These are phyloP conservation scores for Ottelia alismoides DNA, from an alignment of 106 monocot genomes.

Conservation along the genomic window DNA sequence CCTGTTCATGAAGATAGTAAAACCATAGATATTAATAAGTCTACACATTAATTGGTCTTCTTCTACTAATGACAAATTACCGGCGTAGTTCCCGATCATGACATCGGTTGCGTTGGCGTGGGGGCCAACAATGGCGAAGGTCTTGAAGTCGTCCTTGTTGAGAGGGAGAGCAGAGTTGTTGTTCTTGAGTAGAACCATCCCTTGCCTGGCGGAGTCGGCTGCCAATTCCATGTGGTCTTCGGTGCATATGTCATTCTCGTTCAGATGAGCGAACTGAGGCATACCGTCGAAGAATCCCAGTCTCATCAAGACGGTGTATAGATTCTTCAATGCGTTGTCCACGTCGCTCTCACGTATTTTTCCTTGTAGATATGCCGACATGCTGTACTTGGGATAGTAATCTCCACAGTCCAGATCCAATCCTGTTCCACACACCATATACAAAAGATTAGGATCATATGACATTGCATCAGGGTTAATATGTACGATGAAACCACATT, in stretches of 20 bases:
- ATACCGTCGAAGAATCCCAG: constrained; percentile 15
- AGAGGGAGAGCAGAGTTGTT: too few relatives aligned
- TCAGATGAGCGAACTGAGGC: too few relatives aligned
- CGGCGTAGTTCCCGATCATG: constrained; percentile 26
- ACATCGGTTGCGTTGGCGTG: constrained; percentile 13
- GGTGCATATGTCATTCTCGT: constrained; percentile 5
- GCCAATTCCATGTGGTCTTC: constrained; percentile 3
- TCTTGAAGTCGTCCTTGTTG: constrained; percentile 10
- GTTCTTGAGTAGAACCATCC: too few relatives aligned
- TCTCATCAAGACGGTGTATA: constrained; percentile 13
- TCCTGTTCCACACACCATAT: constrained; percentile 1
- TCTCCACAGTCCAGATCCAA: constrained; percentile 16
- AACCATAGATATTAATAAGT: neutral
- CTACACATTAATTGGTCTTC: neutral
- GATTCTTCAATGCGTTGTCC: constrained; percentile 13
- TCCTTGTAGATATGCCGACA: constrained; percentile 2
- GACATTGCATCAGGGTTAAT: neutral
- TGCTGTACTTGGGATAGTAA: neutral
- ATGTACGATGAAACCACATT: too few relatives aligned
- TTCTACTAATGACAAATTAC: neutral
- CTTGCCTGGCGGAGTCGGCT: constrained; percentile 8
- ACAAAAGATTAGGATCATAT: neutral
- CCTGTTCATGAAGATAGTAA: neutral
- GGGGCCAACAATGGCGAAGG: constrained; percentile 14
- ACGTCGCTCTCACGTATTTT: neutral